phyloP scores from a whole-genome alignment of 1,284 basidiomycete species.

The Salmacisia buchloeana region DNA sequence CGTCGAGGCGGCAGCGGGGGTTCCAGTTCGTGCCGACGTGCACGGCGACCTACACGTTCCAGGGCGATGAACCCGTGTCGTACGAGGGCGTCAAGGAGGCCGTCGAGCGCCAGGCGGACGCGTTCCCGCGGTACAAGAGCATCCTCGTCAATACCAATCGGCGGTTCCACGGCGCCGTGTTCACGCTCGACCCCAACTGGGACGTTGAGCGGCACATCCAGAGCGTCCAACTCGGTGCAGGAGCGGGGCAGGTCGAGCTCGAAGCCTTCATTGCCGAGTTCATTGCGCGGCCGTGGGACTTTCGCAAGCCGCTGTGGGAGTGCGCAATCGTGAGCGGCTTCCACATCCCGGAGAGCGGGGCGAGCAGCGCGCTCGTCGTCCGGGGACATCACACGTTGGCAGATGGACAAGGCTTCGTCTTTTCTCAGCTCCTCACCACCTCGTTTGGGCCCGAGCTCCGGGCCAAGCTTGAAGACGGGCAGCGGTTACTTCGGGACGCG shows the following conservation, averaged over 20 bases:
- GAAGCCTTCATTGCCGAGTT: slow-evolving; percentile 36
- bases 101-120: slow-evolving; percentile 21
- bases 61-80: slow-evolving; percentile 16
- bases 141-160: slow-evolving; percentile 29
- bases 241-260: slow-evolving; percentile 36
- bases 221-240: slow-evolving; percentile 20
- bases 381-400: slow-evolving; percentile 43
- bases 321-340: slow-evolving; percentile 33
- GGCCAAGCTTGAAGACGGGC: slow-evolving; percentile 33
- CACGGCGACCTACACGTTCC: slow-evolving; percentile 37
- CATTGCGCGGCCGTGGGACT: slow-evolving; percentile 40
- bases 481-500: slow-evolving; percentile 26
- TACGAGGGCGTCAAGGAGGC: slow-evolving; percentile 21
- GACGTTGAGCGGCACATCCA: slow-evolving; percentile 25
- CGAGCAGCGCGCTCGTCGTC: slow-evolving; percentile 32
- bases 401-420: slow-evolving; percentile 47
- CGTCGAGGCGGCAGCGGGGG: slow-evolving; percentile 34
- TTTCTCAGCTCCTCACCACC: slow-evolving; percentile 39
- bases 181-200: slow-evolving; percentile 32
- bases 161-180: slow-evolving; percentile 33
- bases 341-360: slow-evolving; percentile 22
- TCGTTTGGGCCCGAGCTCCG: slow-evolving; percentile 41
- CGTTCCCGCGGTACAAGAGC: slow-evolving; percentile 43
- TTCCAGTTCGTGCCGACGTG: slow-evolving; percentile 43
- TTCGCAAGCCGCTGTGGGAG: slow-evolving; percentile 39